phyloP scores from a whole-genome alignment of 805 yeast species.

The Metschnikowia reukaufii region DNA sequence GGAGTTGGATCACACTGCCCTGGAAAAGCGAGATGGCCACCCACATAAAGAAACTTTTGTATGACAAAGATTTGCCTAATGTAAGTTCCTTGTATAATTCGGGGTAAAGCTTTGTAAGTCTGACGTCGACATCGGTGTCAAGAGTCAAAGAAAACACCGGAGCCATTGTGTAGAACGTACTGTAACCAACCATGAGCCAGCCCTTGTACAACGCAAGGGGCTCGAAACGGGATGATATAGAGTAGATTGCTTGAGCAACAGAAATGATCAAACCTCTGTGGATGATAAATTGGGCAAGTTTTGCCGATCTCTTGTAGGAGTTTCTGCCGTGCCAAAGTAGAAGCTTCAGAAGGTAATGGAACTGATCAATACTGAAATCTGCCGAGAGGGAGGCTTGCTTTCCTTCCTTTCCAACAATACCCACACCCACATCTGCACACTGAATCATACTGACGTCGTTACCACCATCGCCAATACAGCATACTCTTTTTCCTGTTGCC shows the following conservation, averaged over 20 bases:
- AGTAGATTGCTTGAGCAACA: conserved; percentile 91
- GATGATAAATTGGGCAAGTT: conserved; percentile 91
- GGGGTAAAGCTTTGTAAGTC: conserved; percentile 85
- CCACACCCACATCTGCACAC: conserved; percentile 98
- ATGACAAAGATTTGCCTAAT: conserved; percentile 81
- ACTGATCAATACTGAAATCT: conserved; percentile 91
- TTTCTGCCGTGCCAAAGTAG: conserved; percentile 98
- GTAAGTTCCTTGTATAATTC: conserved; percentile 92
- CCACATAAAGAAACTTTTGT: conserved; percentile 89
- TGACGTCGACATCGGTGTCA: conserved; percentile 89
- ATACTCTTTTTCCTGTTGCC: conserved; percentile 83
- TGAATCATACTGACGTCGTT: conserved; percentile 99
- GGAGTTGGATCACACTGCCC: conserved; percentile 80
- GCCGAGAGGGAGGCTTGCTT: conserved; percentile 97
- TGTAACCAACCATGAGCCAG: conserved; percentile 97
- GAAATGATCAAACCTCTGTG: conserved; percentile 94
- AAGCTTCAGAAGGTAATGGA: conserved; percentile 81
- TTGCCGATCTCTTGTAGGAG: conserved; percentile 93
- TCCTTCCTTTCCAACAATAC: conserved; percentile 98
- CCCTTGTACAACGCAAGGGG: conserved; percentile 96
- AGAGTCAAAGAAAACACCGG: conserved; percentile 93
- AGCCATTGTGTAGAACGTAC: conserved; percentile 96
- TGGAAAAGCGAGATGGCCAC: conserved; percentile 86
- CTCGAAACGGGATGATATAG: conserved; percentile 82
- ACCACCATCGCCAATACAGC: conserved; percentile 99